Evolutionary conservation across 768 basidiomycete genomes (phyloP), one percentile per base, ranked within the genome.

Genomic region (Podaxis pistillaris): DNA sequence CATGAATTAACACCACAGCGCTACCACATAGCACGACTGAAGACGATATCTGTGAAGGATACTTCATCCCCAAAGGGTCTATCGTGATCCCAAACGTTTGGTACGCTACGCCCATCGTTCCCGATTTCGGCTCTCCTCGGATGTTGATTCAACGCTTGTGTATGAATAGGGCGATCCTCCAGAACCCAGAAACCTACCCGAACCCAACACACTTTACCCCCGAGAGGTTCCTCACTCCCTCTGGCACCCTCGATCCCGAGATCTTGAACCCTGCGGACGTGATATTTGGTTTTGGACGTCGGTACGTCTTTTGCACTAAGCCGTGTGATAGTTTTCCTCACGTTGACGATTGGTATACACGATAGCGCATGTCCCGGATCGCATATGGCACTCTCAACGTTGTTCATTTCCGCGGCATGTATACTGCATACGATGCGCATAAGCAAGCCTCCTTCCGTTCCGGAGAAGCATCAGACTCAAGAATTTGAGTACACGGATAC

Each of bases 21-120:
- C 65, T 77, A 8, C 75, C 78, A 2, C 77, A 79, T 58, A 65
- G 72, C 38, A 58, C 71, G 12, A 72, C 70, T 24, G 69, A 73
- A 56, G 78, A 84, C 52, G 83, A 85, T 58, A 68, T 74, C 24
- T 83, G 79, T 59, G 74, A 78, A 3, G 81, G 80, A 1, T 76
- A 77, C 64, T 71, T 73, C 46, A 81, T 84, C 40, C 83, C 82
- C 0, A 77, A 77, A 64, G 78, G 71, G 13, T 74, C 78, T 1
- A 67, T 75, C 7, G 69, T 78, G 12, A 62, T 76, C n/a, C 70
- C 65, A 4, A 78, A 79, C 57, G 65, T 67, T 26, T 79, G 77
- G 78, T 74, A 56, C 12, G 68, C 62, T 19, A 13, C 22, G 12
- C 30, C 4, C 38, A 15, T 8, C 36, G 44, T 17, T 12, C 13